phyloP scores from a whole-genome alignment of 352 stramenopile species.

The Detonula confervacea region DNA sequence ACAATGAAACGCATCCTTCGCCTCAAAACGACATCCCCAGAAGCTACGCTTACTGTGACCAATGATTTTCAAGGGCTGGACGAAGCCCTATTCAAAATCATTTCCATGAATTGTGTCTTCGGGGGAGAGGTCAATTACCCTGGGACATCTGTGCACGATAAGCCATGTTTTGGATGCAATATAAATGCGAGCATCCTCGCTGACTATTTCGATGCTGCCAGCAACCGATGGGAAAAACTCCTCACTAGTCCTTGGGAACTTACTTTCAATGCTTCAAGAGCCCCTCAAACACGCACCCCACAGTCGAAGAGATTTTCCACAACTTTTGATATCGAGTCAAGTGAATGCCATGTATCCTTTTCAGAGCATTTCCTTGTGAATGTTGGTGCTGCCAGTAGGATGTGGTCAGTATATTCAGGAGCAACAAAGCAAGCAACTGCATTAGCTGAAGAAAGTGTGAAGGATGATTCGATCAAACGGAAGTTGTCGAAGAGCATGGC shows the following conservation, averaged over 20 bases:
- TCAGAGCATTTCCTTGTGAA: constrained; percentile 86
- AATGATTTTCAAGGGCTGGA: constrained; percentile 74
- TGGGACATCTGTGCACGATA: constrained; percentile 33
- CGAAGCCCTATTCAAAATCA: constrained; percentile 81
- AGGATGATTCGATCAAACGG: constrained; percentile 45
- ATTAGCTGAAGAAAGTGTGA: constrained; percentile 51
- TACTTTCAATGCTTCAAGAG: constrained; percentile 72
- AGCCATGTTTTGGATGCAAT: constrained; percentile 64
- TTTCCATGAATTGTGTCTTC: constrained; percentile 72
- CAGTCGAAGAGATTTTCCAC: constrained; percentile 69
- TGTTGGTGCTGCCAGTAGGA: constrained; percentile 74
- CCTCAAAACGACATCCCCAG: constrained; percentile 75
- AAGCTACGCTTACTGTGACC: constrained; percentile 72
- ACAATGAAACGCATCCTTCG: constrained; percentile 46
- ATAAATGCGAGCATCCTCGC: constrained; percentile 70
- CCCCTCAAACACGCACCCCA: constrained; percentile 47
- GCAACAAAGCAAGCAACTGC: constrained; percentile 60
- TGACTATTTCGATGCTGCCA: constrained; percentile 85
- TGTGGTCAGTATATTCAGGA: constrained; percentile 85
- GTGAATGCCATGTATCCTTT: constrained; percentile 81
- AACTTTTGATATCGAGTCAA: constrained; percentile 83
- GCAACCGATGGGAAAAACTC: constrained; percentile 77
- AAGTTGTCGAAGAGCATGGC: constrained; percentile 66
- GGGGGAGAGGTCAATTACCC: constrained; percentile 57
- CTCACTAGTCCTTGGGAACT: constrained; percentile 81